These are phyloP conservation scores for Verticillium isaacii DNA, from an alignment of 2,329 filamentous ascomycete genomes.

Conservation along the genomic window DNA sequence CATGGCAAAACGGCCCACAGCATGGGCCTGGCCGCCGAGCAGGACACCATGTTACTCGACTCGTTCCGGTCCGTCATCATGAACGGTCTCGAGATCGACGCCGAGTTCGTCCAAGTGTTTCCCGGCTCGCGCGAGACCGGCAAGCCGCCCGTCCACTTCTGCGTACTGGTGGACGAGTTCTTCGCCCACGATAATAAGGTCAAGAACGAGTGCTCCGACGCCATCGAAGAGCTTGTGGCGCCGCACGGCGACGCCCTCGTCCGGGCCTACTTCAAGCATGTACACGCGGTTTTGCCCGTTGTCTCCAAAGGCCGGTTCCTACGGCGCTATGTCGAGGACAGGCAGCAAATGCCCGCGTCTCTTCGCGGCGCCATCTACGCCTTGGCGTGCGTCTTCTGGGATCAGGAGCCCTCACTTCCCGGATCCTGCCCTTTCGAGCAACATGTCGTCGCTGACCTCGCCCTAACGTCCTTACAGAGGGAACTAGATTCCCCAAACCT, in stretches of 20 bases:
- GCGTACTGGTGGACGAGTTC: constrained; percentile 37
- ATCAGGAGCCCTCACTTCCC: constrained; percentile 24
- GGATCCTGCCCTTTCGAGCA: constrained; percentile 30
- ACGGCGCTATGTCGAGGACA: constrained; percentile 29
- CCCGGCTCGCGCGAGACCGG: constrained; percentile 26
- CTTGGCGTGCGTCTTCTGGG: constrained; percentile 37
- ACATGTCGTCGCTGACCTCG: constrained; percentile 44
- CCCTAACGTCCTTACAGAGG: constrained; percentile 35
- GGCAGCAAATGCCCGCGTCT: constrained; percentile 34
- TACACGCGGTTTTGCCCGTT: constrained; percentile 38
- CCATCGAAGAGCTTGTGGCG: constrained; percentile 35
- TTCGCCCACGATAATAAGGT: constrained; percentile 34
- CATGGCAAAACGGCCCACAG: constrained; percentile 36
- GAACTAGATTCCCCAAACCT: constrained; percentile 43
- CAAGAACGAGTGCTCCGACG: constrained; percentile 31
- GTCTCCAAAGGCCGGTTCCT: constrained; percentile 40
- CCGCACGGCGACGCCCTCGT: constrained; percentile 35
- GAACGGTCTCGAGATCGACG: constrained; percentile 38
- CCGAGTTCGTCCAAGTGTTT: constrained; percentile 37
- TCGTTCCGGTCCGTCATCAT: constrained; percentile 41
- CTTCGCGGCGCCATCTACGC: constrained; percentile 40
- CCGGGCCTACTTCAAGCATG: constrained; percentile 38
- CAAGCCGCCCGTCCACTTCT: constrained; percentile 39
- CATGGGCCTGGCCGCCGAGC: constrained; percentile 39
- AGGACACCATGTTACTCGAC: constrained; percentile 40